Conservation (phyloP, 768 basidiomycete species). For the Phanerochaete sordida region DNA sequence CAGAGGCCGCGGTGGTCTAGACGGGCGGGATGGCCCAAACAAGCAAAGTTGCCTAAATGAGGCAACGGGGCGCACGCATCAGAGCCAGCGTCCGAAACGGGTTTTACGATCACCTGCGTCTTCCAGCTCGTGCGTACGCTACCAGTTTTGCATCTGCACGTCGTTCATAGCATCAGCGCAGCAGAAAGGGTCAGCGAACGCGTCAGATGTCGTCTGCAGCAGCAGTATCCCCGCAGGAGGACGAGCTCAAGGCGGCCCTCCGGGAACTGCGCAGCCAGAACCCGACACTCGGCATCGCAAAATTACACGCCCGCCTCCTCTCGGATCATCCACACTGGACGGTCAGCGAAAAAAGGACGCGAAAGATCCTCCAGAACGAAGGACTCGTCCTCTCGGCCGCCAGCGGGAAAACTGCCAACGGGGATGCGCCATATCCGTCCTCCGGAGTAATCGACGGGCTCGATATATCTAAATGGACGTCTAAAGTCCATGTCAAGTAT, state of each 20-base stretch:
- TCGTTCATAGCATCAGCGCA: not conserved
- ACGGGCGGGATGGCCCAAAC: not conserved
- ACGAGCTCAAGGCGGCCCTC: constrained; percentile 55
- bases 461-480: constrained; percentile 59
- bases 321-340: constrained; percentile 61
- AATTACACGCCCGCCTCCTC: constrained; percentile 64
- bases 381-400: constrained; percentile 38
- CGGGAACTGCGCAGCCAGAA: constrained; percentile 51
- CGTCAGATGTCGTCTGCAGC: not conserved
- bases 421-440: constrained; percentile 42
- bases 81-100: not conserved
- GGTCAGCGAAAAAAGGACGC: constrained; percentile 80
- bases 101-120: not conserved
- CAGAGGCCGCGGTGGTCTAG: not conserved
- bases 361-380: constrained; percentile 64
- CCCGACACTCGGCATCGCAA: constrained; percentile 66
- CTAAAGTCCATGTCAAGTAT: constrained; percentile 60
- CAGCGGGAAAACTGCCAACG: constrained; percentile 7
- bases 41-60: not conserved
- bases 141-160: not conserved
- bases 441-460: constrained; percentile 63
- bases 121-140: not conserved
- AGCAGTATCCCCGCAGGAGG: constrained; percentile 52
- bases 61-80: not conserved
- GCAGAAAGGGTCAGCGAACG: no score